phyloP scores from a whole-genome alignment of 495 filamentous ascomycete genomes.

The Parachaetomium inaequale region DNA sequence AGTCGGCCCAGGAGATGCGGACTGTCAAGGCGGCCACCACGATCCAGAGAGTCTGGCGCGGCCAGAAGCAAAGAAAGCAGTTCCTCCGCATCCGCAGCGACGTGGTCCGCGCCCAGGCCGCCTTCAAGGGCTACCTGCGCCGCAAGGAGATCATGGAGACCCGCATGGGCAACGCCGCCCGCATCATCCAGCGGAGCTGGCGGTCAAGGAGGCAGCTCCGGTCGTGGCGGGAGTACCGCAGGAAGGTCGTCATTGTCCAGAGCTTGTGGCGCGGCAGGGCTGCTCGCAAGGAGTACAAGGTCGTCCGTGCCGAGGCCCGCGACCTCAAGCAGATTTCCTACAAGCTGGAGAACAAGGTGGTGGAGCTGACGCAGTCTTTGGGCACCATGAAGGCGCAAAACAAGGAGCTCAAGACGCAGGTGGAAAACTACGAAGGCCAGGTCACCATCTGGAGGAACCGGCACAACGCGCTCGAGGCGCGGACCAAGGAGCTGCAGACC shows the following conservation, averaged over 20 bases:
- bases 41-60: conserved; percentile 93
- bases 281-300: conserved; percentile 83
- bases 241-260: conserved; percentile 84
- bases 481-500: conserved; percentile 86
- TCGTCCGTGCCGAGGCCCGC: conserved; percentile 85
- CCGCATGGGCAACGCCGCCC: conserved; percentile 86
- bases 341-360: conserved; percentile 98
- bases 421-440: conserved; percentile 94
- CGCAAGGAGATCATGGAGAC: conserved; percentile 88
- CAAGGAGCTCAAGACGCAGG: conserved; percentile 78
- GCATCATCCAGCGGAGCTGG: conserved; percentile 87
- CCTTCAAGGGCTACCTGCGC: conserved; percentile 85
- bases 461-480: conserved; percentile 85
- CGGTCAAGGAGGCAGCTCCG: conserved; percentile 72
- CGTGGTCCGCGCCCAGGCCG: conserved; percentile 79
- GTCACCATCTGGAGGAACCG: conserved; percentile 90
- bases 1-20: conserved; percentile 74
- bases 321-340: conserved; percentile 99
- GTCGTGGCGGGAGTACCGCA: conserved; percentile 82
- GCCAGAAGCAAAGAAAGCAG: conserved; percentile 74
- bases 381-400: conserved; percentile 91
- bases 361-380: conserved; percentile 91
- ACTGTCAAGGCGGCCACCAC: conserved; percentile 82
- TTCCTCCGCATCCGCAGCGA: conserved; percentile 75
- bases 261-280: conserved; percentile 86